Evolutionary conservation across 768 basidiomycete species (phyloP), one percentile per base, ranked within the genome.

Genomic region (Xerocomellus amylosporus): DNA sequence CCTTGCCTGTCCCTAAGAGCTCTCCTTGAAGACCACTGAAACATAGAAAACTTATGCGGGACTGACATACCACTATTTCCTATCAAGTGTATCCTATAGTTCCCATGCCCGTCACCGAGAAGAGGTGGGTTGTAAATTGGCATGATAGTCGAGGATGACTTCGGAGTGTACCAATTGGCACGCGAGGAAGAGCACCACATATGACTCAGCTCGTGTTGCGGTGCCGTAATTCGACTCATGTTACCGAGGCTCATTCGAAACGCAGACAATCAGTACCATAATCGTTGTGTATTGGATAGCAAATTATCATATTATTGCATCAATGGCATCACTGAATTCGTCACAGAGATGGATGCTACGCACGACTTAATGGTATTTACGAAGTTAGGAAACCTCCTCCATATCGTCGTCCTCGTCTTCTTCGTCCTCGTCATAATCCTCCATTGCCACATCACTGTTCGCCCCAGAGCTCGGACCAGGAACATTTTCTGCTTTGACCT

Each of bases 341-440:
- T 22, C 19, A 39, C 15, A 34, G 13, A 41, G 8, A 33, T 40
- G 22, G 22, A 36, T 28, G 19, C 37, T 34, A 36, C 20, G 33
- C 30, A 47, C 30, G 46, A 33, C 20, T 14, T 22, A 31, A 37
- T 33, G 37, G 30, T 39, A 38, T 28, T 20, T 39, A 33, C n/a
- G 2, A 46, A 19, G 5, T 73, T 63, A 85, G 60, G 84, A 84
- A 20, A 87, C 78, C 61, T 88, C 85, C 65, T 88, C 87, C 86
- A 88, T 88, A 51, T 80, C 80, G 3, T 82, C 81, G 19, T 84
- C 82, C 20, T 85, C 83, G 0, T 83, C 82, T 1, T 82, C 78
- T 0, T 74, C 77, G 8, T 74, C 78, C 31, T 84, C 85, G 8
- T 70, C 70, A 30, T 62, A 58, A 24, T 69, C 81, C 74, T 82